phyloP scores from a whole-genome alignment of 2,329 filamentous ascomycete species.

The Parastagonospora avenae region DNA sequence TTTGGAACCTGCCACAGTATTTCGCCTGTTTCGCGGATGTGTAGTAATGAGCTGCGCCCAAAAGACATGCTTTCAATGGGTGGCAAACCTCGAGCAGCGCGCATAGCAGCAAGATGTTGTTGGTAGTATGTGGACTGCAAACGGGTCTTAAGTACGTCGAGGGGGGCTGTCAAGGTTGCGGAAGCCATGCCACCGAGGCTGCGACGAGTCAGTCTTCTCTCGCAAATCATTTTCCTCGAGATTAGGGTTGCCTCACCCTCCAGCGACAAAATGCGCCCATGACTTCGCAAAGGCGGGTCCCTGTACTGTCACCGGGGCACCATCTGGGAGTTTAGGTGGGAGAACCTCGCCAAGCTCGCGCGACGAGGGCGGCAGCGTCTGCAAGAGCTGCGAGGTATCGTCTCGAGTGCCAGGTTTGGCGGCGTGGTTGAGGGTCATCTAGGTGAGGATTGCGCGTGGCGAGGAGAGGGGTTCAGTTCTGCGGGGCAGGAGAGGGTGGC shows the following conservation, averaged over 20 bases:
- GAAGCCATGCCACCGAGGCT: conserved; percentile 90
- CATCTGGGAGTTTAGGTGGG: conserved; percentile 53
- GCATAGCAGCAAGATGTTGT: conserved; percentile 72
- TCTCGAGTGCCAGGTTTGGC: conserved; percentile 36
- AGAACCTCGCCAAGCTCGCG: conserved; percentile 65
- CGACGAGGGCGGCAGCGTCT: conserved; percentile 54
- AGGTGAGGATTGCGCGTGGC: conserved; percentile 18
- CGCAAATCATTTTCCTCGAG: background rate
- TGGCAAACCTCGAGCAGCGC: conserved; percentile 62
- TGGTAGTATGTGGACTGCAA: conserved; percentile 96
- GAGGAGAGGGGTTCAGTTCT: background rate
- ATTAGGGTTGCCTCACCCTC: conserved; percentile 65
- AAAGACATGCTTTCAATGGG: conserved; percentile 66
- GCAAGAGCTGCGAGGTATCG: conserved; percentile 30
- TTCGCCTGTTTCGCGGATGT: conserved; percentile 84
- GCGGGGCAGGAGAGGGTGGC: conserved; percentile 1
- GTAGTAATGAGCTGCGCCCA: conserved; percentile 68
- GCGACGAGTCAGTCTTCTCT: conserved; percentile 20
- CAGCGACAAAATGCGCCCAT: conserved; percentile 90
- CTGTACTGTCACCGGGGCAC: conserved; percentile 43
- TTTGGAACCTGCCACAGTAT: conserved; percentile 82
- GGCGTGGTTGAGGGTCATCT: conserved; percentile 45
- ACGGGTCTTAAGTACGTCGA: conserved; percentile 92
- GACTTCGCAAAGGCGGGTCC: conserved; percentile 66
- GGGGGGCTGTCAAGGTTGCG: conserved; percentile 87